These are phyloP conservation scores for Rhipidocladum racemiflorum DNA, from an alignment of 176 grass and related monocot species.

Conservation along the genomic window DNA sequence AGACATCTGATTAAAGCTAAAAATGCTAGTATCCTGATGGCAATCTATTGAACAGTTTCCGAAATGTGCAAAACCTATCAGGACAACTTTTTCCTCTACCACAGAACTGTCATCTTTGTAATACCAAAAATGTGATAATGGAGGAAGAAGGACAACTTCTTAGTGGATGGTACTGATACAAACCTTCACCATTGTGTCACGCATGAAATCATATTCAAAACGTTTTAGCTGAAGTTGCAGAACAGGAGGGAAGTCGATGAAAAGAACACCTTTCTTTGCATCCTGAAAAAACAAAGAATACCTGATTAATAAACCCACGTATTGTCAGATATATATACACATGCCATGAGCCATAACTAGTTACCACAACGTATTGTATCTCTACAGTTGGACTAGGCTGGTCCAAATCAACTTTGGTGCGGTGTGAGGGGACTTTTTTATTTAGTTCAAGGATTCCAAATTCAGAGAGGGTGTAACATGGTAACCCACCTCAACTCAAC, in stretches of 20 bases:
- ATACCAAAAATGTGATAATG: neutral
- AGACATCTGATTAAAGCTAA: neutral
- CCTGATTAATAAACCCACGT: neutral
- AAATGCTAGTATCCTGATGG: neutral
- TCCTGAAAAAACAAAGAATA: slow-evolving; percentile 63
- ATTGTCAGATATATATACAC: neutral
- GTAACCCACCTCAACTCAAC: neutral
- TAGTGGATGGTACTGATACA: slow-evolving; percentile 33
- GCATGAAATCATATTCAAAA: slow-evolving; percentile 99
- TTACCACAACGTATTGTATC: neutral
- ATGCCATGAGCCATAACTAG: neutral
- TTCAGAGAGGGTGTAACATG: neutral
- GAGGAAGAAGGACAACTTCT: neutral
- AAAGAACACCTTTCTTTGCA: slow-evolving; percentile 99
- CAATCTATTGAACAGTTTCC: neutral
- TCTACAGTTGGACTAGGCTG: neutral
- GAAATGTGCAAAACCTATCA: neutral
- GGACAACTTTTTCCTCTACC: neutral
- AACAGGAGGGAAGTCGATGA: slow-evolving; percentile 97
- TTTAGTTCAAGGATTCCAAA: neutral
- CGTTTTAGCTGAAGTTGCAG: slow-evolving; percentile 98
- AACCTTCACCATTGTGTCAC: slow-evolving; percentile 99
- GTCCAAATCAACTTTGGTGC: neutral
- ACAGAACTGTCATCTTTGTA: neutral
- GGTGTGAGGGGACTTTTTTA: neutral